These are phyloP conservation scores for Tulasnella sp. DNA, from an alignment of 768 basidiomycete species.

Conservation along the genomic window DNA sequence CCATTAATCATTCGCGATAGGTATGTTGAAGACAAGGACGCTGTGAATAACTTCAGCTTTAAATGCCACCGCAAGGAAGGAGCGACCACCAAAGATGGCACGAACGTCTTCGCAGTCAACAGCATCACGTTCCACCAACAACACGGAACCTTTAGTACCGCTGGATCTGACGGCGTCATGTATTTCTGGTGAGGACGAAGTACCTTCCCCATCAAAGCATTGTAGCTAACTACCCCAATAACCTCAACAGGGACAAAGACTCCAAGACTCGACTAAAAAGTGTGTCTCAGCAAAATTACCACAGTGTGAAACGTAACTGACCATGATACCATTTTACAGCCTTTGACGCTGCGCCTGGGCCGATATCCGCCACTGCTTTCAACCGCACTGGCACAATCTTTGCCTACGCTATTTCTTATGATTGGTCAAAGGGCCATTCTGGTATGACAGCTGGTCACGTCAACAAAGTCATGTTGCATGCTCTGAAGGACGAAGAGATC, in stretches of 20 bases:
- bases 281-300: slow-evolving; percentile 39
- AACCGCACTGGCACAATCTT: slow-evolving; percentile 86
- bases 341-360: slow-evolving; percentile 69
- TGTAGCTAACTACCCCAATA: background rate
- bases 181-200: slow-evolving; percentile 58
- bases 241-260: slow-evolving; percentile 67
- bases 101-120: slow-evolving; percentile 77
- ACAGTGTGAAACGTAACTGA: background rate
- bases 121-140: slow-evolving; percentile 81
- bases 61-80: slow-evolving; percentile 70
- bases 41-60: slow-evolving; percentile 80
- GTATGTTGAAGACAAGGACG: slow-evolving; percentile 25
- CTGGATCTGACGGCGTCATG: slow-evolving; percentile 78
- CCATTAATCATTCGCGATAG: background rate
- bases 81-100: slow-evolving; percentile 56
- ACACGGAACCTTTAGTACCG: slow-evolving; percentile 81
- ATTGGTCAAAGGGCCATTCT: slow-evolving; percentile 89
- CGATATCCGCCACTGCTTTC: slow-evolving; percentile 77
- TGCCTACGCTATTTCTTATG: slow-evolving; percentile 88
- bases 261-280: slow-evolving; percentile 88
- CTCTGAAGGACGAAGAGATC: slow-evolving; percentile 37
- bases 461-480: slow-evolving; percentile 46
- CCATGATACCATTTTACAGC: slow-evolving; percentile 43
- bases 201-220: background rate
- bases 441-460: slow-evolving; percentile 62